Evolutionary conservation across 116 monocot species (phyloP).

Genomic region (Papilionanthe hybrid): DNA sequence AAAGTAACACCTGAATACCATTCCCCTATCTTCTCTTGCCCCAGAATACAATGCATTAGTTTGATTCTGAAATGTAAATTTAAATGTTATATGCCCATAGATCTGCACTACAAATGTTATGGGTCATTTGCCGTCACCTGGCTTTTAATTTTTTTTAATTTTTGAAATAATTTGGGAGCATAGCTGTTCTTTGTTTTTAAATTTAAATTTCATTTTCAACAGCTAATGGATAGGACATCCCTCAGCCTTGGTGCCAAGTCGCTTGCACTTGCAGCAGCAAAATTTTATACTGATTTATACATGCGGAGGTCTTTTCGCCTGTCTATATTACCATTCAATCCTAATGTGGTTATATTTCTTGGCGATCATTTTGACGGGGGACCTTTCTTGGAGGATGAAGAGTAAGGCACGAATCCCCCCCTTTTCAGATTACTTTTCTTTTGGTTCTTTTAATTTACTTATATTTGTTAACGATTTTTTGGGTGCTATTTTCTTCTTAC

Average conservation of each 20-base stretch:
- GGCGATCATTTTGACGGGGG: slow-evolving; percentile 96
- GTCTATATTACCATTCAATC: slow-evolving; percentile 70
- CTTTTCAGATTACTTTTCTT: not conserved
- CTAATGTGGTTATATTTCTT: slow-evolving; percentile 71
- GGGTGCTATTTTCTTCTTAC: not conserved
- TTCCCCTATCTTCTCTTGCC: not conserved
- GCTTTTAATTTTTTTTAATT: not conserved
- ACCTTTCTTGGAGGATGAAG: slow-evolving; percentile 66
- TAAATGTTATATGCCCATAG: not conserved
- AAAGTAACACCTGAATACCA: not conserved
- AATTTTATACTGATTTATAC: slow-evolving; percentile 87
- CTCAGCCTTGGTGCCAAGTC: slow-evolving; percentile 54
- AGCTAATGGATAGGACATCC: slow-evolving; percentile 86
- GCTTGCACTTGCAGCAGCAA: slow-evolving; percentile 49
- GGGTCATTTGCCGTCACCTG: not conserved
- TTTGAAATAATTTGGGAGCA: not conserved
- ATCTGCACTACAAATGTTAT: not conserved
- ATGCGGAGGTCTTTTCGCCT: slow-evolving; percentile 76
- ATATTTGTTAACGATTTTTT: not conserved
- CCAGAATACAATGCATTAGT: not conserved
- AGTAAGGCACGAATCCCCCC: slow-evolving; percentile 54
- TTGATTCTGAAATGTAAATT: not conserved
- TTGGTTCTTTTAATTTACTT: not conserved
- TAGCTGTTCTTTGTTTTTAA: not conserved
- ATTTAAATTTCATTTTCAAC: slow-evolving; percentile 13